These are phyloP conservation scores for Apium graveolens DNA, from an alignment of 129 eudicot genomes.

Conservation along the genomic window DNA sequence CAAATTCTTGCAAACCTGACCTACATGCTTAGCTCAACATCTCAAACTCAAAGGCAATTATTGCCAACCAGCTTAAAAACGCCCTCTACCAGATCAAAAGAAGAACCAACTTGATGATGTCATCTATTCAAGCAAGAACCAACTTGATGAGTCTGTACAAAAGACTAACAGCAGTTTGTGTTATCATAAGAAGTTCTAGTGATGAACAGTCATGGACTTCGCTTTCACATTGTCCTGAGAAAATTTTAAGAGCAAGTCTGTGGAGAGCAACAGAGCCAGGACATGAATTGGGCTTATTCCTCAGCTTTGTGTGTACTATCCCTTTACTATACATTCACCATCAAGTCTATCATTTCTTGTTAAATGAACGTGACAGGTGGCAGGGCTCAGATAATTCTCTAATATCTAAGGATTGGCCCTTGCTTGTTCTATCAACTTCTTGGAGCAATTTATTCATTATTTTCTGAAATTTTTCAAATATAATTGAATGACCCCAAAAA, in stretches of 20 bases:
- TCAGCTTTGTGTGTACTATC: conserved; percentile 62
- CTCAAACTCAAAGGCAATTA: too few relatives aligned
- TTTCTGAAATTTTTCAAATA: too few relatives aligned
- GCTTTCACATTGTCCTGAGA: conserved; percentile 65
- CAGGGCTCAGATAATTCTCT: conserved; percentile 54
- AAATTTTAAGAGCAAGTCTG: conserved; percentile 65
- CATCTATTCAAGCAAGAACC: conserved; percentile 67
- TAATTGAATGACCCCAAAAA: too few relatives aligned
- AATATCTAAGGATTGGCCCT: too few relatives aligned
- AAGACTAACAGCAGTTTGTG: conserved; percentile 63
- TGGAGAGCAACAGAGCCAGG: conserved; percentile 67
- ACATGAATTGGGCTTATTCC: conserved; percentile 67
- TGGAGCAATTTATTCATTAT: too few relatives aligned
- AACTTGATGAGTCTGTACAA: conserved; percentile 70
- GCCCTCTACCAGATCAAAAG: too few relatives aligned
- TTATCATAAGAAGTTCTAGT: conserved; percentile 24
- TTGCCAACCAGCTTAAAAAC: too few relatives aligned
- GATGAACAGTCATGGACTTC: conserved; percentile 91
- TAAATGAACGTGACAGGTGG: conserved; percentile 69
- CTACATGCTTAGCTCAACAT: too few relatives aligned
- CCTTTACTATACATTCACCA: conserved; percentile 66
- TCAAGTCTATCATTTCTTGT: conserved; percentile 71
- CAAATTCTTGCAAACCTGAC: too few relatives aligned
- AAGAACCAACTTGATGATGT: too few relatives aligned
- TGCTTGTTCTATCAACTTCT: too few relatives aligned